phyloP scores from a whole-genome alignment of 2,329 filamentous ascomycete species.

The Colletotrichum sojae region DNA sequence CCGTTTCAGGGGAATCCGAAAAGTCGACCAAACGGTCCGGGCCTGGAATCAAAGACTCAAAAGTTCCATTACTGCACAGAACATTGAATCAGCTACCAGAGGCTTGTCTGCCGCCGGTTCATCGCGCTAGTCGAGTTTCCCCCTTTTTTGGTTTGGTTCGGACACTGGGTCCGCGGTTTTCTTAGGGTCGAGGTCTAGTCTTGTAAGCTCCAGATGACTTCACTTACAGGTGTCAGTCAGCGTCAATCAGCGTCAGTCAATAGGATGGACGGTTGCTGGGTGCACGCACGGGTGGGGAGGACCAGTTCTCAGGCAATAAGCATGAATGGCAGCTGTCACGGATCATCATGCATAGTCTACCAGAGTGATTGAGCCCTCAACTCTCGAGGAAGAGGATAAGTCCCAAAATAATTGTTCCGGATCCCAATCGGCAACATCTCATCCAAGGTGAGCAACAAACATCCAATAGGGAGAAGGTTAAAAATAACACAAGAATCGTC shows the following conservation, averaged over 20 bases:
- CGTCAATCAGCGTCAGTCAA: neutral
- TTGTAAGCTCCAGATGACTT: neutral
- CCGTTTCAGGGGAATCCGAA: conserved; percentile 23
- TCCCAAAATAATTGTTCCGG: too few species aligned
- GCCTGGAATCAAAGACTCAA: neutral
- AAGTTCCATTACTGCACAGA: conserved; percentile 2
- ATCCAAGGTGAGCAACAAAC: too few species aligned
- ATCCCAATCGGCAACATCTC: too few species aligned
- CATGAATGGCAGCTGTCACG: neutral
- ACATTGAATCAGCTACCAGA: conserved; percentile 12
- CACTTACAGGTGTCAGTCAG: conserved; percentile 1
- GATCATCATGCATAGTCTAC: neutral
- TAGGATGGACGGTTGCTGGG: neutral
- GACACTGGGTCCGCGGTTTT: neutral
- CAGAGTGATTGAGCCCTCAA: neutral
- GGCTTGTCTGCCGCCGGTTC: neutral
- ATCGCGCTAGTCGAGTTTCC: neutral
- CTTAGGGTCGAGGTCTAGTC: neutral
- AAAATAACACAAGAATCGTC: too few species aligned
- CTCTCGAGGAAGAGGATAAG: too few species aligned
- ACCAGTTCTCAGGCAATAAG: neutral
- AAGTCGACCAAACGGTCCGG: neutral
- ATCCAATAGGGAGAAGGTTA: too few species aligned
- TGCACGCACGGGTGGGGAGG: neutral
- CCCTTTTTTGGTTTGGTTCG: conserved; percentile 2